A percentile compares a stretch with the other conserved stretches of the same genome.
Evolutionary conservation across 371 early-diverging fungal species (phyloP).

Genomic region (Funneliformis caledonium): DNA sequence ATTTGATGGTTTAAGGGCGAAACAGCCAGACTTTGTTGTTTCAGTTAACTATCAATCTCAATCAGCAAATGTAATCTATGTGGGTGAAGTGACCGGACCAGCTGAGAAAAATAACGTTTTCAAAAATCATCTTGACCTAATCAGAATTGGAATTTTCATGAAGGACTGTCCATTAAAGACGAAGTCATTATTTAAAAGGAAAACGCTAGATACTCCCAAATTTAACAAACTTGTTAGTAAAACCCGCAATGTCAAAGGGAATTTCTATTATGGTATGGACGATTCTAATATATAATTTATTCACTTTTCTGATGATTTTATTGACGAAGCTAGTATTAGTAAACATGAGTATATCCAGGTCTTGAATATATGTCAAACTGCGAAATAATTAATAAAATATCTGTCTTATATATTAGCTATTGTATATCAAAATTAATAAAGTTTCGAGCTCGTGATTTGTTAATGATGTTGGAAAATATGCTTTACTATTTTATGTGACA

Average conservation of each 20-base stretch:
- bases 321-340: too few species aligned
- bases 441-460: too few species aligned
- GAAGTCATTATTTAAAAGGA: constrained; percentile 20
- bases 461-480: too few species aligned
- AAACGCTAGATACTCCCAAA: constrained; percentile 13
- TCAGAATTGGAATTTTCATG: constrained; percentile 12
- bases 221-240: constrained; percentile 31
- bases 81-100: constrained; percentile 24
- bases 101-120: constrained; percentile 1
- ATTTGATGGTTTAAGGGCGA: background rate
- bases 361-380: too few species aligned
- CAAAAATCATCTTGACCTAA: constrained; percentile 20
- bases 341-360: too few species aligned
- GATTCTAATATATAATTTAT: background rate
- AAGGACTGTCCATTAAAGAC: constrained; percentile 7
- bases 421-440: too few species aligned
- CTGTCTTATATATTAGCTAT: too few species aligned
- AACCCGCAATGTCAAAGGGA: background rate
- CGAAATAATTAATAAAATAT: too few species aligned
- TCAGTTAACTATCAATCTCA: background rate
- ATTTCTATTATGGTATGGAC: constrained; percentile 29
- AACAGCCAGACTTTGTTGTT: constrained; percentile 33
- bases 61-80: background rate
- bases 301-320: too few species aligned
- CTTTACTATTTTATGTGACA: too few species aligned